Base-by-base conservation (phyloP, 139 green algal genomes). In the Volvox africanus region DNA sequence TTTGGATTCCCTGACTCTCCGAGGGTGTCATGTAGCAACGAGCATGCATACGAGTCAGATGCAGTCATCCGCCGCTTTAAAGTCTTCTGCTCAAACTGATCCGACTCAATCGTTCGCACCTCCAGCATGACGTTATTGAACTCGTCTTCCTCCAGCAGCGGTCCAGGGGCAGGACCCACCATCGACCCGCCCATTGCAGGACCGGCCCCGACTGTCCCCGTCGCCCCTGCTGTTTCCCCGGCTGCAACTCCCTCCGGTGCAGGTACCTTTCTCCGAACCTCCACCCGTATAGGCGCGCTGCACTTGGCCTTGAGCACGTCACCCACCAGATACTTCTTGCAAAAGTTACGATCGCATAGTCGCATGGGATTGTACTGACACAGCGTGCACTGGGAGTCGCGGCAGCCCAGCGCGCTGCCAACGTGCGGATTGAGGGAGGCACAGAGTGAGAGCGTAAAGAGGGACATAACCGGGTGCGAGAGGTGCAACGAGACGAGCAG, bases 281-380 rank as follows among this genome's bases (percentile, higher is more conserved):
- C 96, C 22, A 98, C 91, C 0, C 94, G 88, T 65, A 98, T 97
- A 62, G 90, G 90, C 14, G 95, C 95, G 9, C 95, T 93, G 89
- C 97, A 98, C 88, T 97, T 97, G 26, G 96, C 94, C 76, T 95
- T 95, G 80, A 98, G 93, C 36, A 93, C 28, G 61, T 98, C 97
- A 67, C 96, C 95, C n/a, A 98, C 97, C 35, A 98, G 93, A 92
- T 98, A 98, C 93, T 96, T 96, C 28, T 80, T 65, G 33, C 92
- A 92, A 78, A 98, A 97, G 88, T 98, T 97, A 33, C 97, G 92
- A 22, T 95, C 95, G 93, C 97, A 98, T 9, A 95, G 87, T 18
- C 96, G 93, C 82, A 95, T 86, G 0, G 97, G 96, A 92, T 98
- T 98, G 93, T 96, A 95, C 87, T 97, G 93, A 87, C 97, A 98